Conservation (phyloP, 371 early-diverging fungal genomes). For the Rhizopus microsporus region DNA sequence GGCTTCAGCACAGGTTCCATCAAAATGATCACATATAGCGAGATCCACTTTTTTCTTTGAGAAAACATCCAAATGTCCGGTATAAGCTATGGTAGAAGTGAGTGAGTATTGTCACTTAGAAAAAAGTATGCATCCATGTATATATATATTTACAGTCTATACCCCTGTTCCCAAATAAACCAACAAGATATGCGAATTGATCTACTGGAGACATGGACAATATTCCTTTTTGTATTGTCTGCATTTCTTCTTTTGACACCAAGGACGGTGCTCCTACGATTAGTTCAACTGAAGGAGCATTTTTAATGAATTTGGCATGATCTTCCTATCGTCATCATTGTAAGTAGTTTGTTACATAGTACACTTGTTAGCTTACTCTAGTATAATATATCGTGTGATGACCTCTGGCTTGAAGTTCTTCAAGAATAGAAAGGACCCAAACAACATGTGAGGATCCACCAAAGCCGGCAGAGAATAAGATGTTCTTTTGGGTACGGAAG, state of each 20-base stretch:
- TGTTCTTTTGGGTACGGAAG: constrained; percentile 16
- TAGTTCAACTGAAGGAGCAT: constrained; percentile 14
- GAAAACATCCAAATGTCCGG: neutral
- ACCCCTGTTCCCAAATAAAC: too few relatives aligned
- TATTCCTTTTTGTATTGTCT: neutral
- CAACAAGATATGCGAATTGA: too few relatives aligned
- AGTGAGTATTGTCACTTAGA: neutral
- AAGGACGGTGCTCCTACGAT: constrained; percentile 11
- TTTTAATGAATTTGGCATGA: constrained; percentile 21
- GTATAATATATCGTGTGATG: constrained; percentile 14
- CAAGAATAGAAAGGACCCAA: constrained; percentile 21
- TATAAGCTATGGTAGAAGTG: neutral
- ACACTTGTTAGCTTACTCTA: constrained; percentile 8
- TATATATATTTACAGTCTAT: neutral
- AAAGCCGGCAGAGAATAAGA: constrained; percentile 8
- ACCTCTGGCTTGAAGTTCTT: constrained; percentile 19
- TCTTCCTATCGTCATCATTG: constrained; percentile 3
- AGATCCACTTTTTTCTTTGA: constrained; percentile 14
- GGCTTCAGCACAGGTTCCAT: constrained; percentile 15
- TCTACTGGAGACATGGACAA: neutral
- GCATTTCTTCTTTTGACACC: neutral
- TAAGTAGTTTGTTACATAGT: too few relatives aligned
- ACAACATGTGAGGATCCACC: constrained; percentile 22
- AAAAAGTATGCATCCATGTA: neutral
- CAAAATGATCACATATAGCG: constrained; percentile 17